These are phyloP conservation scores for Cryptosporidium sp. DNA, from an alignment of 169 alveolate genomes.

Conservation along the genomic window DNA sequence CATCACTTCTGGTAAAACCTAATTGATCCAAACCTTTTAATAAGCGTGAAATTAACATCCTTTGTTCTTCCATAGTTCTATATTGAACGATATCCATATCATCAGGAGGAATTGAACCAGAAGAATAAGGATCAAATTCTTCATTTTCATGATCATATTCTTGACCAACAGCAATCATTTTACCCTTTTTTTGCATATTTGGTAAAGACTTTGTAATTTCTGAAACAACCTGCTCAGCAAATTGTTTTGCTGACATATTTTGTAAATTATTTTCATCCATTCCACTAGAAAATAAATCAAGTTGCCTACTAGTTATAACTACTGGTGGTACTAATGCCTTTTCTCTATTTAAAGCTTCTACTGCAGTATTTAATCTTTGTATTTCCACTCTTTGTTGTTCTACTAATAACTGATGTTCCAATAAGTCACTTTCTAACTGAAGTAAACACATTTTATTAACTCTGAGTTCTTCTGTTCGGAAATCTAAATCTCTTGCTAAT, in stretches of 20 bases:
- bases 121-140: background rate
- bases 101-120: background rate
- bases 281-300: slow-evolving; percentile 8
- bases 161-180: background rate
- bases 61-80: slow-evolving; percentile 74
- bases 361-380: slow-evolving; percentile 61
- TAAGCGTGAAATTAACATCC: slow-evolving; percentile 49
- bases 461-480: slow-evolving; percentile 63
- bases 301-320: slow-evolving; percentile 49
- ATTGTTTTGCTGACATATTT: slow-evolving; percentile 38
- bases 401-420: slow-evolving; percentile 65
- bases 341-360: slow-evolving; percentile 74
- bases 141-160: slow-evolving; percentile 2
- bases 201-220: slow-evolving; percentile 58
- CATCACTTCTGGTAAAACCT: slow-evolving; percentile 73
- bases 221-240: slow-evolving; percentile 67
- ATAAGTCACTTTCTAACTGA: slow-evolving; percentile 62
- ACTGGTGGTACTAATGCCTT: slow-evolving; percentile 71
- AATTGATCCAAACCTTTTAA: slow-evolving; percentile 68
- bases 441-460: slow-evolving; percentile 71
- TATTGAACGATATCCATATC: slow-evolving; percentile 58
- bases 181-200: background rate
- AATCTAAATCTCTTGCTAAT: slow-evolving; percentile 55
- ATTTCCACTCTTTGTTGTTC: slow-evolving; percentile 74
- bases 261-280: background rate